These are phyloP conservation scores for Alternaria gansuensis DNA, from an alignment of 2,329 filamentous ascomycete genomes.

Conservation along the genomic window DNA sequence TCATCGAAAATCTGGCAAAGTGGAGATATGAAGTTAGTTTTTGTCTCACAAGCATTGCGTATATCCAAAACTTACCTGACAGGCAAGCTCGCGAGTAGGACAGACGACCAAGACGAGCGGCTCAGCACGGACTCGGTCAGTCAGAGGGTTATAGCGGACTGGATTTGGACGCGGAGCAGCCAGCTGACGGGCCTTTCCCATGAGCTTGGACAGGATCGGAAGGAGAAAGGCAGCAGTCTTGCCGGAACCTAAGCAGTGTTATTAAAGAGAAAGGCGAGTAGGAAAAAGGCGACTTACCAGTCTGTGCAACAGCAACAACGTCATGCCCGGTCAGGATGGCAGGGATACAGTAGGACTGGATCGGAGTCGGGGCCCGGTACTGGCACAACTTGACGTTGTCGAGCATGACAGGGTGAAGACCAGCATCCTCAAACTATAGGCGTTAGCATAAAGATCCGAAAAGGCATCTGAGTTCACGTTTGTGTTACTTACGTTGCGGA, in stretches of 20 bases:
- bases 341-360: constrained; percentile 86
- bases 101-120: constrained; percentile 86
- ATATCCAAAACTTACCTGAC: constrained; percentile 61
- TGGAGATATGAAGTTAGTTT: background rate
- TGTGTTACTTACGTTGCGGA: constrained; percentile 58
- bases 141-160: constrained; percentile 61
- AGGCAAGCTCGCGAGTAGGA: constrained; percentile 87
- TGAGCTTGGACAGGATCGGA: constrained; percentile 86
- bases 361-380: constrained; percentile 80
- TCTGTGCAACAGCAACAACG: constrained; percentile 89
- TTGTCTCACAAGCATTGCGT: background rate
- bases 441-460: constrained; percentile 1
- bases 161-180: constrained; percentile 78
- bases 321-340: constrained; percentile 80
- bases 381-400: constrained; percentile 78
- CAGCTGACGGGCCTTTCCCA: constrained; percentile 94
- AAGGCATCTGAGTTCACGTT: background rate
- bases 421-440: constrained; percentile 74
- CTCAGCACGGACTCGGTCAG: constrained; percentile 73
- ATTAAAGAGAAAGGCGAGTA: background rate
- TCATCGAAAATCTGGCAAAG: constrained; percentile 79
- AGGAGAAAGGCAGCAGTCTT: constrained; percentile 95
- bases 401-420: constrained; percentile 83
- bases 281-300: constrained; percentile 67
- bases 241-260: constrained; percentile 75